A percentile compares a stretch with the other conserved stretches of the same genome.
These are phyloP conservation scores for Blastobotrys raffinosifermentans DNA, from an alignment of 1,139 yeast species.

Conservation along the genomic window DNA sequence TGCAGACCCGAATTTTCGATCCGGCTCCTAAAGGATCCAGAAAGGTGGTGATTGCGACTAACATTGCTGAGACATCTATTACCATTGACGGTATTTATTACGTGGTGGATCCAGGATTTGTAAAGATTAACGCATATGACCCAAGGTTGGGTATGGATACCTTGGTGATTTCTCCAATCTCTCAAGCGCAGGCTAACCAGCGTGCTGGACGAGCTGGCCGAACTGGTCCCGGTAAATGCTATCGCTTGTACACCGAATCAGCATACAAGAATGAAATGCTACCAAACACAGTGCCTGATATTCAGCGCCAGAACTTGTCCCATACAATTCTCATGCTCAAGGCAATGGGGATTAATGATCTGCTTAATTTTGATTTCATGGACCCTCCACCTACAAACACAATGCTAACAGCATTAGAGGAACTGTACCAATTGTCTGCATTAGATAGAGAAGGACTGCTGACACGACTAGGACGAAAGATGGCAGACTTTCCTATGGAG, in stretches of 20 bases:
- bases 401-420: slow-evolving; percentile 74
- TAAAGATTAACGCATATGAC: slow-evolving; percentile 70
- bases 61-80: slow-evolving; percentile 76
- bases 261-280: slow-evolving; percentile 74
- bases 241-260: slow-evolving; percentile 62
- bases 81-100: slow-evolving; percentile 75
- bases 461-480: slow-evolving; percentile 67
- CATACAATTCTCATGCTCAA: slow-evolving; percentile 83
- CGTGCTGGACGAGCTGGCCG: slow-evolving; percentile 84
- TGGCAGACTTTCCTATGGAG: slow-evolving; percentile 96
- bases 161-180: slow-evolving; percentile 64
- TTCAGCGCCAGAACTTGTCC: slow-evolving; percentile 83
- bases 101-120: slow-evolving; percentile 79
- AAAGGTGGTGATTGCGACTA: slow-evolving; percentile 72
- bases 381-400: slow-evolving; percentile 85
- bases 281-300: slow-evolving; percentile 83
- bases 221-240: slow-evolving; percentile 81
- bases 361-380: slow-evolving; percentile 81
- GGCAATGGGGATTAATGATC: slow-evolving; percentile 89
- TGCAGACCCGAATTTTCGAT: slow-evolving; percentile 67
- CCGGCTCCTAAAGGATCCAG: slow-evolving; percentile 67
- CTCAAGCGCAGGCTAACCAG: slow-evolving; percentile 80
- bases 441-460: slow-evolving; percentile 72
- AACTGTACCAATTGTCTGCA: slow-evolving; percentile 75
- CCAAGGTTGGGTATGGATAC: slow-evolving; percentile 74